Evolutionary conservation across 208 protist species (phyloP).

Genomic region (Willaertia magna): DNA sequence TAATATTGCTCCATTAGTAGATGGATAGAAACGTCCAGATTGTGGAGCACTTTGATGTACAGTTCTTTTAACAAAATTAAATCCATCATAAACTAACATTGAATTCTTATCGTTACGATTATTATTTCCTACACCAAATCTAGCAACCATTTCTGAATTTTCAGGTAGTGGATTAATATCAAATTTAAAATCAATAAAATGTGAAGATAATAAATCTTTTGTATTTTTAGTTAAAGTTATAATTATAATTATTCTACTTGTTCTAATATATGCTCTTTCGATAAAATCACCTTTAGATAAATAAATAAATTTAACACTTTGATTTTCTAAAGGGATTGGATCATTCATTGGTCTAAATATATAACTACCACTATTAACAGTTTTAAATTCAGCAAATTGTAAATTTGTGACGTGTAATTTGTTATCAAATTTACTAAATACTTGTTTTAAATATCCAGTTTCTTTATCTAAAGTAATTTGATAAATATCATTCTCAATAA

Average conservation of each 20-base stretch:
- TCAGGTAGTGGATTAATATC: background rate
- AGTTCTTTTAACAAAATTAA: background rate
- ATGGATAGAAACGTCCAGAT: background rate
- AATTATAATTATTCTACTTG: background rate
- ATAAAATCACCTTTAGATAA: background rate
- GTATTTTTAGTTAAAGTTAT: background rate
- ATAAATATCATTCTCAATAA: background rate
- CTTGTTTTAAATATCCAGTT: background rate
- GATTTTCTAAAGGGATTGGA: background rate
- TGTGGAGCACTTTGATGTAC: background rate
- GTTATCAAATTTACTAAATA: background rate
- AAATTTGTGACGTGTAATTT: background rate
- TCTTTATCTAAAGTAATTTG: background rate
- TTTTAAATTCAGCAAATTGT: background rate
- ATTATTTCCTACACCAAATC: background rate
- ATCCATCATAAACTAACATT: background rate
- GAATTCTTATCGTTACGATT: background rate
- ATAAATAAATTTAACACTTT: background rate
- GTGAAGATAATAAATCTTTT: background rate
- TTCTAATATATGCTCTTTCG: background rate
- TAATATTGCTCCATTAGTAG: background rate
- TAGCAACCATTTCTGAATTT: background rate
- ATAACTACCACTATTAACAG: background rate
- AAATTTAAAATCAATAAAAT: background rate
- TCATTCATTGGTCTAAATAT: background rate